Evolutionary conservation across 2,329 filamentous ascomycete species (phyloP).

Genomic region (Diaporthe destruens): DNA sequence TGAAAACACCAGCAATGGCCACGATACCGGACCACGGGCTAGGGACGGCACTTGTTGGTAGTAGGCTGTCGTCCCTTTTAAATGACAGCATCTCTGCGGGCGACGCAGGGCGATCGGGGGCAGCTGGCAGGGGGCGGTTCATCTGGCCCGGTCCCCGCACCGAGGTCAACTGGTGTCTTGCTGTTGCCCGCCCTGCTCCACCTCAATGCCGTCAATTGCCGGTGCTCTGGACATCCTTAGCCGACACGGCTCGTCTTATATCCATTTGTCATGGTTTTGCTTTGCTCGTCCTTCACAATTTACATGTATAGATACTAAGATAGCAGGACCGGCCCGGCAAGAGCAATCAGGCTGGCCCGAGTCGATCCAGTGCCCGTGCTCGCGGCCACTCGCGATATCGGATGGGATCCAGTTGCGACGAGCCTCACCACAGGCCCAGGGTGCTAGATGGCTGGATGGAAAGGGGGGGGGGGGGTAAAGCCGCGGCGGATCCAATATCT

Average conservation of each 20-base stretch:
- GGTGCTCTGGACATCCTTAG: neutral
- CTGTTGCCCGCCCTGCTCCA: neutral
- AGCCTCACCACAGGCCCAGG: constrained; percentile 4
- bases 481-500: neutral
- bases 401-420: neutral
- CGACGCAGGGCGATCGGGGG: constrained; percentile 21
- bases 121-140: neutral
- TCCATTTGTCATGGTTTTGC: constrained; percentile 30
- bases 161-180: too few relatives aligned
- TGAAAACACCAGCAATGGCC: constrained; percentile 8
- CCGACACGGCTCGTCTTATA: neutral
- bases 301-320: constrained; percentile 4
- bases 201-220: constrained; percentile 34
- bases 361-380: neutral
- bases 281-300: neutral
- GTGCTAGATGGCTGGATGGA: too few relatives aligned
- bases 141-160: constrained; percentile 5
- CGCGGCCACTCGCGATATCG: constrained; percentile 17
- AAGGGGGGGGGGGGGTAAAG: too few relatives aligned
- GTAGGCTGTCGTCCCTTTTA: neutral
- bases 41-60: neutral
- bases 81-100: constrained; percentile 3
- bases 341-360: neutral
- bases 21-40: neutral
- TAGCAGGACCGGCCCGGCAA: constrained; percentile 35